These are phyloP conservation scores for Sideroxylon spinosum DNA, from an alignment of 179 eudicot genomes.

Conservation along the genomic window DNA sequence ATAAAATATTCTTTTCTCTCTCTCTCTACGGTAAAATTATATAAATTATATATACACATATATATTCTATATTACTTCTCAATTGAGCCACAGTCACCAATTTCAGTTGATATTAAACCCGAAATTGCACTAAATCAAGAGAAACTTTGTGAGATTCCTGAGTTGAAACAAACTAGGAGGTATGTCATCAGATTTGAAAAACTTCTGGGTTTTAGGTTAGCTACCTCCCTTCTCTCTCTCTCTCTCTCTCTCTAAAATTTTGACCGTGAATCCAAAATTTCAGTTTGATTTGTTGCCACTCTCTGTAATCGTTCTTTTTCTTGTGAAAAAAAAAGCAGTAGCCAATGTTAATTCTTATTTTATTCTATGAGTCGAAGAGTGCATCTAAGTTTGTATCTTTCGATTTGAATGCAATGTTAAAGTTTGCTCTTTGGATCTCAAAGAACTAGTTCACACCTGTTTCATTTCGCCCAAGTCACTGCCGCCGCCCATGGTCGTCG, in stretches of 20 bases:
- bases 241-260: constrained; percentile 14
- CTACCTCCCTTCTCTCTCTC: background rate
- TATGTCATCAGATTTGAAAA: constrained; percentile 34
- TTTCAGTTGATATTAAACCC: constrained; percentile 53
- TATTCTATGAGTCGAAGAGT: background rate
- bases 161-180: constrained; percentile 47
- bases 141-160: constrained; percentile 49
- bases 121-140: constrained; percentile 57
- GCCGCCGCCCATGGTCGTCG: too few relatives aligned
- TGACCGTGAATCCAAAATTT: constrained; percentile 50
- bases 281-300: constrained; percentile 56
- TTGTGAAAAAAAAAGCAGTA: background rate
- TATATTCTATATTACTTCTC: too few relatives aligned
- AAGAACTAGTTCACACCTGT: background rate
- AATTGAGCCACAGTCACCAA: constrained; percentile 49
- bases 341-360: constrained; percentile 32
- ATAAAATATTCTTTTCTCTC: too few relatives aligned
- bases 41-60: too few relatives aligned
- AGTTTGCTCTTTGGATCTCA: constrained; percentile 26
- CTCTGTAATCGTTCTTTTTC: constrained; percentile 16
- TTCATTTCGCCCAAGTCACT: constrained; percentile 8
- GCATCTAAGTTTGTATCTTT: background rate
- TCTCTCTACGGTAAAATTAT: too few relatives aligned
- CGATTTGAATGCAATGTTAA: constrained; percentile 16
- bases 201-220: too few relatives aligned